These are phyloP conservation scores for Xylaria sp. DNA, from an alignment of 495 filamentous ascomycete species.

Conservation along the genomic window DNA sequence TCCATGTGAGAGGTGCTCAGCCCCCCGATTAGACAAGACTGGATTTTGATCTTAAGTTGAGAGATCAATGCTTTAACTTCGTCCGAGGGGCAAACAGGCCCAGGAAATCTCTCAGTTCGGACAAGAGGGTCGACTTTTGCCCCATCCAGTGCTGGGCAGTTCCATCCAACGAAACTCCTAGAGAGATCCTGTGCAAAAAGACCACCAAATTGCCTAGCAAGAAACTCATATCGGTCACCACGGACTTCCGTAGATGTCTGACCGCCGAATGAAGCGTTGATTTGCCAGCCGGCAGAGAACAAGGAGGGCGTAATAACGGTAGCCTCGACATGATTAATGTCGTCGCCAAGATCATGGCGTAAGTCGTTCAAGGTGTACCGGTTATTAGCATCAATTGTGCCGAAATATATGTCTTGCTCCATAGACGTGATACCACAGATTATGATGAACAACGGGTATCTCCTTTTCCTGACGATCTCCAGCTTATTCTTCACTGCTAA, in stretches of 20 bases:
- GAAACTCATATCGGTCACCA: conserved; percentile 29
- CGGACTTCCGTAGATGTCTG: conserved; percentile 1
- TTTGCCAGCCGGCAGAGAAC: conserved; percentile 40
- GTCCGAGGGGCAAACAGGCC: conserved; percentile 18
- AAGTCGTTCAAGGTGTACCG: conserved; percentile 32
- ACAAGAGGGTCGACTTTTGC: conserved; percentile 11
- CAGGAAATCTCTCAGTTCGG: conserved; percentile 18
- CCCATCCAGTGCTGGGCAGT: conserved; percentile 29
- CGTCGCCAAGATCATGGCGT: conserved; percentile 35
- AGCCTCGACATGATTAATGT: conserved; percentile 32
- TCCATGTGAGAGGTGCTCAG: conserved; percentile 13
- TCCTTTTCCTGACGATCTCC: conserved; percentile 27
- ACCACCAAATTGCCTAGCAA: conserved; percentile 39
- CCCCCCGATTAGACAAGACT: conserved; percentile 30
- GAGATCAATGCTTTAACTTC: conserved; percentile 23
- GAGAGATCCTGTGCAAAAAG: conserved; percentile 30
- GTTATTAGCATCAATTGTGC: conserved; percentile 9
- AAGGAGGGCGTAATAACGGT: conserved; percentile 36
- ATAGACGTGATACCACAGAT: conserved; percentile 43
- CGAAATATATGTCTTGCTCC: conserved; percentile 48
- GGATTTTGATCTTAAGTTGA: conserved; percentile 26
- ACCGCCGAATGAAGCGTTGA: conserved; percentile 34
- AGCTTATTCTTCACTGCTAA: conserved; percentile 27
- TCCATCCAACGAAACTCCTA: conserved; percentile 25
- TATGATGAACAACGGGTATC: conserved; percentile 40